These are phyloP conservation scores for Stagonosporopsis chrysanthemi DNA, from an alignment of 2,329 filamentous ascomycete genomes.

Conservation along the genomic window DNA sequence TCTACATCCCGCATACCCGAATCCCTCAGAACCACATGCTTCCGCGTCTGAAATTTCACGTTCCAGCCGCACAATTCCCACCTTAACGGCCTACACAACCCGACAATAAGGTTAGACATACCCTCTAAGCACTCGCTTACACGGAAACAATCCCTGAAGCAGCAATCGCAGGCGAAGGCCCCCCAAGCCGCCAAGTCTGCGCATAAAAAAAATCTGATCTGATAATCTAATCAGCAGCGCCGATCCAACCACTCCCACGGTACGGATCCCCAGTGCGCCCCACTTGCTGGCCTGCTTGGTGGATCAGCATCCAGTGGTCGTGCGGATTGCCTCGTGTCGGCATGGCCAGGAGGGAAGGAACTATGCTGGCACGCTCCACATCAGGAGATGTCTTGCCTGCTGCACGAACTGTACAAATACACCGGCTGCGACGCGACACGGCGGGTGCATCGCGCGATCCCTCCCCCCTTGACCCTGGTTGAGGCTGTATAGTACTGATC, in stretches of 20 bases:
- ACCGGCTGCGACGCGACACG: neutral
- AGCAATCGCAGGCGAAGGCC: conserved; percentile 10
- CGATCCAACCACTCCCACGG: conserved; percentile 11
- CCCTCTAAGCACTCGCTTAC: conserved; percentile 9
- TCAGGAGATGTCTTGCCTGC: conserved; percentile 1
- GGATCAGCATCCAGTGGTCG: conserved; percentile 8
- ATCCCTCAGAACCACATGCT: neutral
- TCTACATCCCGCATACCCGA: neutral
- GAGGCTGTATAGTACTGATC: neutral
- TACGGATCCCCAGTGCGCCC: neutral
- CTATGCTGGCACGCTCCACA: conserved; percentile 1
- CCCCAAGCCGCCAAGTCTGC: neutral
- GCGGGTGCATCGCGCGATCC: neutral
- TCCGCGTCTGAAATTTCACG: neutral
- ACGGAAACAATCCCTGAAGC: neutral
- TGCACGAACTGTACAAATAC: neutral
- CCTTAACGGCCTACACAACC: neutral
- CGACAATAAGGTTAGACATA: conserved; percentile 1
- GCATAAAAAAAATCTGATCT: conserved; percentile 14
- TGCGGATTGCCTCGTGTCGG: conserved; percentile 7
- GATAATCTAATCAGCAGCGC: conserved; percentile 10
- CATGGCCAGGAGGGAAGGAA: neutral
- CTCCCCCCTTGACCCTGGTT: neutral
- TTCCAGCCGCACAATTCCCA: neutral
- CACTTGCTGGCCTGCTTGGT: conserved; percentile 8